Evolutionary conservation across 2,329 filamentous ascomycete species (phyloP), one percentile per base, ranked within the genome.

Genomic region (Aspergillus sp.): DNA sequence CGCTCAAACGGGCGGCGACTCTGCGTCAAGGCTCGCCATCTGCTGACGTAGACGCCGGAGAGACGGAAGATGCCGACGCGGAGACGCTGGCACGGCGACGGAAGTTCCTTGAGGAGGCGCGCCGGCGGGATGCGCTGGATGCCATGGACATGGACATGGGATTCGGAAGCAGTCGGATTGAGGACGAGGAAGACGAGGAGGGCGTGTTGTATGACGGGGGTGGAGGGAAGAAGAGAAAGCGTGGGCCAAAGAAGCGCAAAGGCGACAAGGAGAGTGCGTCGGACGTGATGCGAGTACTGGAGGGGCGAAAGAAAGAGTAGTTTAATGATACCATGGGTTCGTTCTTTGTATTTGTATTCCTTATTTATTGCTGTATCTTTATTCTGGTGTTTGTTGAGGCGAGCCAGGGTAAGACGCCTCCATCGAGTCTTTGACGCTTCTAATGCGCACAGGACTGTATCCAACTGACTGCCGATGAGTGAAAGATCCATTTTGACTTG

Each of bases 111-210:
- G 78, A 86, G 61, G 81, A 81, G 54, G 83, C 78, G 9, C 67
- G 65, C 42, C 69, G 70, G 9, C 75, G 74, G n/a, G 73, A 85
- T 50, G 87, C 89, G 60, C 83, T 92, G 45, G 93, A 97, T 67
- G 84, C 91, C 45, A 86, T 93, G 52, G 93, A 99, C 72, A 82
- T 99, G 74, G 94, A 99, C 65, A 83, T 97, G 79, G 93, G 92
- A 54, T 97, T 99, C 65, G 94, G 94, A 32, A 89, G 86, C 17
- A 94, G 88, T 65, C 82, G 93, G 24, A 87, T 90, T 64, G 91
- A 89, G 49, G 91, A 92, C 46, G 92, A 92, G 54, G 92, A 95
- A 58, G 82, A 87, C 58, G 89, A 91, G 38, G 67, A 73, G 71
- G 92, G 50, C 84, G 83, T 36, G 75, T 83, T 63, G 89, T 69